phyloP scores from a whole-genome alignment of 805 yeast species.

The Scheffersomyces coipomensis region DNA sequence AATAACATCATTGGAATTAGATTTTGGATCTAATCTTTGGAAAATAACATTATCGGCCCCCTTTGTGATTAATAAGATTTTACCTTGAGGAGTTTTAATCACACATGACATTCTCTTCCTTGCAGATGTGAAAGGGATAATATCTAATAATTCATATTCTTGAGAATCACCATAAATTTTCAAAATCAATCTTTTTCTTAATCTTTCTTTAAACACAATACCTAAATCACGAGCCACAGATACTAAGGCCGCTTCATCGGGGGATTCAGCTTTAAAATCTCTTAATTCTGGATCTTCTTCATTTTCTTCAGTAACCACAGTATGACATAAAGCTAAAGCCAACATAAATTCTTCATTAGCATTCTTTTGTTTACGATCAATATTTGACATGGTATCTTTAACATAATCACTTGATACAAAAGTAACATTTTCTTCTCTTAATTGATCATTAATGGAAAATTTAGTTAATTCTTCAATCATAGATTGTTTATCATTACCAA shows the following conservation, averaged over 20 bases:
- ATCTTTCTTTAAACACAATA: conserved; percentile 54
- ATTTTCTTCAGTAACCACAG: conserved; percentile 62
- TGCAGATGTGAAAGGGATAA: conserved; percentile 65
- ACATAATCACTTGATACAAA: conserved; percentile 62
- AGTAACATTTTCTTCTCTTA: conserved; percentile 51
- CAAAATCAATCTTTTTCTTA: conserved; percentile 45
- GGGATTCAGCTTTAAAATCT: conserved; percentile 74
- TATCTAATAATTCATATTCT: conserved; percentile 51
- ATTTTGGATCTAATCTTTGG: conserved; percentile 31
- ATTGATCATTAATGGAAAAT: conserved; percentile 42
- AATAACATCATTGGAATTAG: conserved; percentile 43
- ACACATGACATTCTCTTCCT: conserved; percentile 80
- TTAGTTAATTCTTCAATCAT: conserved; percentile 48
- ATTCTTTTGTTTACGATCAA: conserved; percentile 32
- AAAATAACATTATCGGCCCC: conserved; percentile 79
- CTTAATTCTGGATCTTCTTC: conserved; percentile 38
- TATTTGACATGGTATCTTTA: conserved; percentile 41
- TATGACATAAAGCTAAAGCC: conserved; percentile 70
- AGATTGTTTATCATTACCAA: conserved; percentile 38
- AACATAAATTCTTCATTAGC: conserved; percentile 60
- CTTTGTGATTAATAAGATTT: conserved; percentile 52
- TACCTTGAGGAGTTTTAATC: conserved; percentile 42
- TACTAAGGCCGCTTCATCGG: conserved; percentile 83
- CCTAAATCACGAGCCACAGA: conserved; percentile 75
- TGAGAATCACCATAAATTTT: conserved; percentile 44